Base-by-base conservation (phyloP, 2,329 filamentous ascomycete species). In the Neopestalotiopsis sp. region DNA sequence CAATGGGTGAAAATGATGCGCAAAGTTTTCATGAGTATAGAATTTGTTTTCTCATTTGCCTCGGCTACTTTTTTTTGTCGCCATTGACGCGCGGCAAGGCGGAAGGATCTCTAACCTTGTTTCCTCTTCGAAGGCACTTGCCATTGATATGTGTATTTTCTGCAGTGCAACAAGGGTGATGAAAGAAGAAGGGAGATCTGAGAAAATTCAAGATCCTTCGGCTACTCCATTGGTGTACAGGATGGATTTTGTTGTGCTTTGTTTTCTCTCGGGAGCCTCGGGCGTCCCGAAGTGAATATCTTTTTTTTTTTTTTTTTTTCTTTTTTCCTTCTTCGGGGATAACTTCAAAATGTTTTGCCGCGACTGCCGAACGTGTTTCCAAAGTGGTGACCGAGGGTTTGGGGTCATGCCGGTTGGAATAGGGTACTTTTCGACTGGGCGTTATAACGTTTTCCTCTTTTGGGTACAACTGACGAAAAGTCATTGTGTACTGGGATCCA, bases 151-250 rank as follows among this genome's bases (percentile, higher is more conserved):
- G 20, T 34, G 10, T 59, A 5, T 17, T 59, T 10, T 6, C 7
- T 59, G 57, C 24, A 17, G 57, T 30, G 57, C 20, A 52, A 59
- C 57, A 59, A 59, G 14, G 57, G 24, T 28, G 24, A 24, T 24
- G 24, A 24, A 24, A 24, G 24, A 24, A 24, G 24, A 24, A 24
- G 24, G 24, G 14, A 59, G 57, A 59, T 34, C 57, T 13, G 17
- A 34, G 57, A 0, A 24, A 28, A n/a, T 59, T 28, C 57, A 34
- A 28, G 1, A 59, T 30, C 57, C 57, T 34, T 59, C 57, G 30
- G 24, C 14, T 59, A 59, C 57, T 59, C 45, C 57, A 34, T 59
- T 59, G 24, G 24, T 59, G 57, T 52, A 9, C 57, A 59, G 13
- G 24, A 24, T 7, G 24, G 57, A 28, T 28, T n/a, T 13, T 7